Base-by-base conservation (phyloP, 2,329 filamentous ascomycete species). In the Aspergillus fischeri region DNA sequence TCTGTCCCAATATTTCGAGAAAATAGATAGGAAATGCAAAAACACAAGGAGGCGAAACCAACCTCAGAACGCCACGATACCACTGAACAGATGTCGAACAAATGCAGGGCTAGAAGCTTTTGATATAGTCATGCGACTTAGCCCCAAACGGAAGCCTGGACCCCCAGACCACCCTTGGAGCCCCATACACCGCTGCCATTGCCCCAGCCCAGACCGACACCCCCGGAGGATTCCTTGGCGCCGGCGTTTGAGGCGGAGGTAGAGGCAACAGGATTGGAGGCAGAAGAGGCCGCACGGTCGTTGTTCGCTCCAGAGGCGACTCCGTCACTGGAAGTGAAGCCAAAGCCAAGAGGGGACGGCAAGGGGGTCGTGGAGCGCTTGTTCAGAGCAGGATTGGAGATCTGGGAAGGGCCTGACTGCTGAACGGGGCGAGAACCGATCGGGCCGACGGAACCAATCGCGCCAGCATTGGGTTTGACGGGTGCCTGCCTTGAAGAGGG, bases 71-170 rank as follows among this genome's bases (percentile, higher is more conserved):
- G 69, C 70, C 70, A 61, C 59, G 49, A 54, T 56, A 57, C 52
- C 60, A 65, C 55, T 56, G 57, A 64, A 61, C 58, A 60, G 54
- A 57, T 52, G 56, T 59, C 49, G 57, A 57, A 62, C 54, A 49
- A 54, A 60, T 55, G 50, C 5, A 35, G 29, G 42, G 28, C 45
- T 21, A 32, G 28, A 28, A 52, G 32, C 21, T n/a, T 32, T 48
- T 44, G 29, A 44, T 45, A 9, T n/a, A 20, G 10, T 38, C 10
- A 14, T 17, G 10, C 35, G 7, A 17, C 58, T 69, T 87, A 97
- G 67, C 92, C 92, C 92, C 92, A 97, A 65, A 97, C 93, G 63
- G 91, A 95, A 63, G 92, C 92, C 73, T 95, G 91, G 60, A 92
- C 89, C 63, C 92, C 90, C 60, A 95, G 86, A 52, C 86, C 85